Evolutionary conservation across 192 early-diverging fungal genomes (phyloP).

Genomic region (Allomyces macrogynus): DNA sequence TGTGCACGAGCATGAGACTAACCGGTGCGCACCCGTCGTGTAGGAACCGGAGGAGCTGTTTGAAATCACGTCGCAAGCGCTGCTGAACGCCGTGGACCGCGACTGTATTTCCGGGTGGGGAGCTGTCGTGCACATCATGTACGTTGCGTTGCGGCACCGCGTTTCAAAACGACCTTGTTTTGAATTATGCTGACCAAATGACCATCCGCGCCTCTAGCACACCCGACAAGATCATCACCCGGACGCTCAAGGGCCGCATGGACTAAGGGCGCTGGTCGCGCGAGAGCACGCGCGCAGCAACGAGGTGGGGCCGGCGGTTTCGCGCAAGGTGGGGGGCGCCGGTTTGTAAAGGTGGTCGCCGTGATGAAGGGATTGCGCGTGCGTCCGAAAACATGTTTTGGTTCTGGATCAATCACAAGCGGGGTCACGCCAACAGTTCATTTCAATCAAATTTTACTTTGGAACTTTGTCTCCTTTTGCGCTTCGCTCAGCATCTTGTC

Average conservation of each 20-base stretch:
- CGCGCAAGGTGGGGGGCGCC: no score
- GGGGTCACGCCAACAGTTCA: no score
- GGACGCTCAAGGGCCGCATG: conserved; percentile 55
- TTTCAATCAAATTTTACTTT: no score
- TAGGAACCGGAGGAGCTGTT: conserved; percentile 87
- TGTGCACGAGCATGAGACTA: no score
- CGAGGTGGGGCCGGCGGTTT: no score
- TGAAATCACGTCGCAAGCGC: conserved; percentile 83
- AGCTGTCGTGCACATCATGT: conserved; percentile 81
- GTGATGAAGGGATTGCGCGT: no score
- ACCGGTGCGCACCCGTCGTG: not conserved
- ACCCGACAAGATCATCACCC: conserved; percentile 63
- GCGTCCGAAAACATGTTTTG: no score
- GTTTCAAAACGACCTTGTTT: not conserved
- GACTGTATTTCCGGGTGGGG: conserved; percentile 94
- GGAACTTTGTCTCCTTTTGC: conserved; percentile 29
- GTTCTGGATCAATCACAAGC: no score
- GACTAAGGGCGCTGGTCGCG: no score
- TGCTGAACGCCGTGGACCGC: conserved; percentile 86
- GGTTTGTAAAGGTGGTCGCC: no score
- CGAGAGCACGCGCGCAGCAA: no score
- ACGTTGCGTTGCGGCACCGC: conserved; percentile 8
- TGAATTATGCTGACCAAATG: not conserved
- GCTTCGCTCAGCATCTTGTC: conserved; percentile 69
- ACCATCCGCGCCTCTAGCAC: conserved; percentile 26